A percentile compares a stretch with the other conserved stretches of the same genome.
These are phyloP conservation scores for Auricularia sp. DNA, from an alignment of 768 basidiomycete genomes.

Conservation along the genomic window DNA sequence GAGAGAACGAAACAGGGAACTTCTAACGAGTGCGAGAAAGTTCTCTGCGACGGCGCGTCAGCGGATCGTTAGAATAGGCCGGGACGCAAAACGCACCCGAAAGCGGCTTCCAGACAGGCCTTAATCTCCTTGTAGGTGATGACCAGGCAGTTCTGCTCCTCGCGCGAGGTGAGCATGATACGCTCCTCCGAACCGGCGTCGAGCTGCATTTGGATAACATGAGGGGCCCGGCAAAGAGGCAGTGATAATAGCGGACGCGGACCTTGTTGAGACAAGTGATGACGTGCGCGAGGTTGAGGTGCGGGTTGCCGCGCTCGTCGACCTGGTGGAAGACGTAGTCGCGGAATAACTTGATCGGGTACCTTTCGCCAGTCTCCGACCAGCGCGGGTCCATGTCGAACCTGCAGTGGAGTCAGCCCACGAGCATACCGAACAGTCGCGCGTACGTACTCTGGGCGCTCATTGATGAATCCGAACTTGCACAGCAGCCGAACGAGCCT, in stretches of 20 bases:
- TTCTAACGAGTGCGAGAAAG: conserved; percentile 1
- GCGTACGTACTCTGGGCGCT: conserved; percentile 83
- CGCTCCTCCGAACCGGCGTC: conserved; percentile 91
- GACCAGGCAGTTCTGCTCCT: conserved; percentile 92
- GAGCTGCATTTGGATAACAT: conserved; percentile 38
- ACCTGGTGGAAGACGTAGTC: conserved; percentile 98
- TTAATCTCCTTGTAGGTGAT: conserved; percentile 91
- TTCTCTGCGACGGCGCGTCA: conserved; percentile 2
- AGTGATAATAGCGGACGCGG: conserved; percentile 11
- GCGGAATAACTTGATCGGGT: conserved; percentile 95
- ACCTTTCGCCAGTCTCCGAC: conserved; percentile 97
- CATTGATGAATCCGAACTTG: conserved; percentile 98
- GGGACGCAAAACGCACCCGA: conserved; percentile 45
- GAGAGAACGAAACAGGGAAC: not conserved
- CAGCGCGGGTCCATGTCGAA: conserved; percentile 93
- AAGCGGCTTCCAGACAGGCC: conserved; percentile 72
- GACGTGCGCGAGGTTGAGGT: conserved; percentile 86
- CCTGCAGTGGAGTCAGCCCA: conserved; percentile 28
- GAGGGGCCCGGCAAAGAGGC: conserved; percentile 1
- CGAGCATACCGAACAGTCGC: conserved; percentile 1
- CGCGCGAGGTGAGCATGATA: conserved; percentile 87
- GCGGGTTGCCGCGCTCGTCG: conserved; percentile 80
- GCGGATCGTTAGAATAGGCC: not conserved
- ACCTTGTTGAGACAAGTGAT: conserved; percentile 91
- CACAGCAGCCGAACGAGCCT: conserved; percentile 78